These are phyloP conservation scores for Dentipellis sp. DNA, from an alignment of 768 basidiomycete genomes.

Conservation along the genomic window DNA sequence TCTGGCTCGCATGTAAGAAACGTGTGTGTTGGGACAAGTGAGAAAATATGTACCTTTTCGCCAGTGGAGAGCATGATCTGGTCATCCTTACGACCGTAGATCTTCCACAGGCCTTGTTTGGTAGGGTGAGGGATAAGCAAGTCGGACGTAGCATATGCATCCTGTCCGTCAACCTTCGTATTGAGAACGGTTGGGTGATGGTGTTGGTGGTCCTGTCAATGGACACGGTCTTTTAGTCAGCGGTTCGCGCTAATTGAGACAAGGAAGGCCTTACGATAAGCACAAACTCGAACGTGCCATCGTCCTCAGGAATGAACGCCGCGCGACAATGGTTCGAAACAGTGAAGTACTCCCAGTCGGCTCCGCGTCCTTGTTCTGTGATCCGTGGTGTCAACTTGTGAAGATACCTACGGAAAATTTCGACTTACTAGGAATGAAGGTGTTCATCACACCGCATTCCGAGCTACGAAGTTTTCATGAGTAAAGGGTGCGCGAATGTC, in stretches of 20 bases:
- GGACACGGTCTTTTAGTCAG: background rate
- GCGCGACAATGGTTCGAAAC: slow-evolving; percentile 14
- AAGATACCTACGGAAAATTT: background rate
- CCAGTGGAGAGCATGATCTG: slow-evolving; percentile 24
- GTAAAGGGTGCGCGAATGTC: background rate
- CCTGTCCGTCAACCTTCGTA: slow-evolving; percentile 24
- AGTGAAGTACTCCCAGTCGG: slow-evolving; percentile 18
- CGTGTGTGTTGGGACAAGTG: background rate
- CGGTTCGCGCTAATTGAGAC: background rate
- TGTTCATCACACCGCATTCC: slow-evolving; percentile 16
- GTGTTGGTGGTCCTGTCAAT: slow-evolving; percentile 12
- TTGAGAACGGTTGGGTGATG: slow-evolving; percentile 23
- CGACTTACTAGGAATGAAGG: slow-evolving; percentile 14
- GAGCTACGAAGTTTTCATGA: slow-evolving; percentile 7
- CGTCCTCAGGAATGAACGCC: slow-evolving; percentile 11
- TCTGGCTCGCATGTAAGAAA: slow-evolving; percentile 6
- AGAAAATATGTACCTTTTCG: slow-evolving; percentile 17
- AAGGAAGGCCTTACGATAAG: slow-evolving; percentile 10
- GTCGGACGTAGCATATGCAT: slow-evolving; percentile 35
- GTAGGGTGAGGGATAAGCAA: slow-evolving; percentile 35
- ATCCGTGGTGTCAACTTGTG: background rate
- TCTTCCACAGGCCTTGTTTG: slow-evolving; percentile 26
- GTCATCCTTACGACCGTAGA: slow-evolving; percentile 19
- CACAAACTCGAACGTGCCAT: slow-evolving; percentile 16
- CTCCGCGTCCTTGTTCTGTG: slow-evolving; percentile 9